A percentile compares a stretch with the other conserved stretches of the same genome.
phyloP scores from a whole-genome alignment of 2,329 filamentous ascomycete genomes.

The Graphium sp. region DNA sequence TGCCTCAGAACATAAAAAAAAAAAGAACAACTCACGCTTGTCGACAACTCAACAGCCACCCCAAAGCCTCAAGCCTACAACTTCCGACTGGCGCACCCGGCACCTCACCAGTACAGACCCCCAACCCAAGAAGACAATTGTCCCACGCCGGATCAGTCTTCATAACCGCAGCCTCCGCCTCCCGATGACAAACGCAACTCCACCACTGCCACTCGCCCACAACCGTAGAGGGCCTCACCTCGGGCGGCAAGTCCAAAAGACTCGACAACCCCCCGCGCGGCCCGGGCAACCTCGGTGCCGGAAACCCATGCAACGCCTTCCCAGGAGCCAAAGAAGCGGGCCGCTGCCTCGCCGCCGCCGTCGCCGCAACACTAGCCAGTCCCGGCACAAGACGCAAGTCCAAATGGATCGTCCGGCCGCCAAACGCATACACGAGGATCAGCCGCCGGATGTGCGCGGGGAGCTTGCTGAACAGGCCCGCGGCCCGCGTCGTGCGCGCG shows the following conservation, averaged over 20 bases:
- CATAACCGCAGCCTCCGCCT: conserved; percentile 1
- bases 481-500: conserved; percentile 5
- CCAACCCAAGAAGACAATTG: conserved; percentile 3
- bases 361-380: conserved; percentile 5
- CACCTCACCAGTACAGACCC: conserved; percentile 7
- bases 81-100: too few species aligned
- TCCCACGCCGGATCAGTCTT: not conserved
- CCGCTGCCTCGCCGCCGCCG: conserved; percentile 4
- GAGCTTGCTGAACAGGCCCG: conserved; percentile 3
- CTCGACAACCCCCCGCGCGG: too few species aligned
- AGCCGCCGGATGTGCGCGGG: conserved; percentile 12
- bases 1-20: too few species aligned
- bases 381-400: conserved; percentile 9
- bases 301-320: too few species aligned
- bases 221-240: conserved; percentile 4
- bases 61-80: conserved; percentile 12
- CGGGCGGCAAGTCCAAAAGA: conserved; percentile 4
- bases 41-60: conserved; percentile 13
- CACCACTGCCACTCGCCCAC: conserved; percentile 10
- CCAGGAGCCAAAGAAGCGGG: too few species aligned
- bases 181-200: conserved; percentile 11
- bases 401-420: conserved; percentile 9
- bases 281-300: too few species aligned
- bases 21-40: conserved; percentile 9
- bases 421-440: conserved; percentile 10